These are phyloP conservation scores for Yamadazyma sp. DNA, from an alignment of 1,139 yeast genomes.

Conservation along the genomic window DNA sequence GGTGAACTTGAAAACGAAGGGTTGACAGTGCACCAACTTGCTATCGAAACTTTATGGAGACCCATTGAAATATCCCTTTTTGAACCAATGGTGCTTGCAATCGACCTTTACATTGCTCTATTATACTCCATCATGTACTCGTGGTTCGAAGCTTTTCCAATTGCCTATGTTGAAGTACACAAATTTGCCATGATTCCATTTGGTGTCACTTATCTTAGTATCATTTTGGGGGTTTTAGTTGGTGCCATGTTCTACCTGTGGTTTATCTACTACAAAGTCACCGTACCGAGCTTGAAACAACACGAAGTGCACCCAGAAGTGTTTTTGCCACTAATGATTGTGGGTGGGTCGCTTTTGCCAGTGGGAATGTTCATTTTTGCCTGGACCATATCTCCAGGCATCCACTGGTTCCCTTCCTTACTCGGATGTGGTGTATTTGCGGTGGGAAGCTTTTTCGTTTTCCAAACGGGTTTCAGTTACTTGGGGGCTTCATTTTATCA, in stretches of 20 bases:
- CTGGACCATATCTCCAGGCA: conserved; percentile 27
- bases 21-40: conserved; percentile 24
- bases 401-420: conserved; percentile 34
- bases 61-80: conserved; percentile 30
- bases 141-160: conserved; percentile 37
- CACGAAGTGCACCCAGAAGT: conserved; percentile 58
- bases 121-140: conserved; percentile 31
- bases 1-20: conserved; percentile 41
- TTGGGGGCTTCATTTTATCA: conserved; percentile 60
- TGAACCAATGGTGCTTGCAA: conserved; percentile 34
- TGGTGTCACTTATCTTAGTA: conserved; percentile 25
- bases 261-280: conserved; percentile 18
- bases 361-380: conserved; percentile 33
- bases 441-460: conserved; percentile 29
- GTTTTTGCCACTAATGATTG: conserved; percentile 51
- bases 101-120: conserved; percentile 30
- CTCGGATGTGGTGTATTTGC: conserved; percentile 30
- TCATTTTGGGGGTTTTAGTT: conserved; percentile 20
- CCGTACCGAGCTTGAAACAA: conserved; percentile 28
- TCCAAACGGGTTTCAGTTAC: conserved; percentile 46
- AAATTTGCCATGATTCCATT: conserved; percentile 28
- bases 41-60: conserved; percentile 28
- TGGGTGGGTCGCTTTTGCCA: conserved; percentile 30
- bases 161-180: conserved; percentile 23
- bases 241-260: conserved; percentile 25